Percentiles rank a stretch among this genome's conserved stretches.
These are phyloP conservation scores for Aspergillus ochraceoroseus DNA, from an alignment of 2,329 filamentous ascomycete species.

Conservation along the genomic window DNA sequence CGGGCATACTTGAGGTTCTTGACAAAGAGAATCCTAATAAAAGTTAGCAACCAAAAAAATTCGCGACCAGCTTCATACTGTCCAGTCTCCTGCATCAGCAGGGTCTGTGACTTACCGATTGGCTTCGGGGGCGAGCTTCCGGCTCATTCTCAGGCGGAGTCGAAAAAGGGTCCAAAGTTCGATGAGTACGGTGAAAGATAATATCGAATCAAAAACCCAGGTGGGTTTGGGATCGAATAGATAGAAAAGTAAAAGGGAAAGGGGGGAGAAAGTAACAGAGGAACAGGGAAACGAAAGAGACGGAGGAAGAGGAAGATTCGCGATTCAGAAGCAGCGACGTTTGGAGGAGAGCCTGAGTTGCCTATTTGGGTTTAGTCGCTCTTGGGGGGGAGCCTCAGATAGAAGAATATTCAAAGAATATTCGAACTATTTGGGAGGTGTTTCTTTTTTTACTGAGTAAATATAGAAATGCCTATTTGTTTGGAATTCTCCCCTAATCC, in stretches of 20 bases:
- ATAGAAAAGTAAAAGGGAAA: conserved; percentile 13
- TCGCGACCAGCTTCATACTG: neutral
- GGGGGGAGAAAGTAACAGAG: conserved; percentile 19
- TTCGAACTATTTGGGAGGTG: too few relatives aligned
- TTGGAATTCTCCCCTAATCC: too few relatives aligned
- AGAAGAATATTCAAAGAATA: too few relatives aligned
- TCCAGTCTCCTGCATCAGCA: conserved; percentile 5
- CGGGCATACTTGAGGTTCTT: conserved; percentile 88
- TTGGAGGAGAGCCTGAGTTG: conserved; percentile 21
- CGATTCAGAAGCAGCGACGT: conserved; percentile 31
- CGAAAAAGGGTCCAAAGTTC: conserved; percentile 18
- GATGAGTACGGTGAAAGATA: conserved; percentile 14
- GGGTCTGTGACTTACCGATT: conserved; percentile 68
- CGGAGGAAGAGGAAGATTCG: conserved; percentile 19
- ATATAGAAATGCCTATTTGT: too few relatives aligned
- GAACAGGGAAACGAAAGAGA: conserved; percentile 14
- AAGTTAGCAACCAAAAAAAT: conserved; percentile 9
- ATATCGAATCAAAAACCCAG: conserved; percentile 26
- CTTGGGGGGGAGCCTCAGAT: conserved; percentile 20
- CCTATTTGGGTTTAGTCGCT: conserved; percentile 23
- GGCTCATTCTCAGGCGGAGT: conserved; percentile 40
- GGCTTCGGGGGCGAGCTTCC: conserved; percentile 97
- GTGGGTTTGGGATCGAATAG: conserved; percentile 14
- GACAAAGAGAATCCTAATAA: conserved; percentile 89
- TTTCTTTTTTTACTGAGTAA: too few relatives aligned